phyloP scores from a whole-genome alignment of 768 basidiomycete species.

The Boletus fagicola region DNA sequence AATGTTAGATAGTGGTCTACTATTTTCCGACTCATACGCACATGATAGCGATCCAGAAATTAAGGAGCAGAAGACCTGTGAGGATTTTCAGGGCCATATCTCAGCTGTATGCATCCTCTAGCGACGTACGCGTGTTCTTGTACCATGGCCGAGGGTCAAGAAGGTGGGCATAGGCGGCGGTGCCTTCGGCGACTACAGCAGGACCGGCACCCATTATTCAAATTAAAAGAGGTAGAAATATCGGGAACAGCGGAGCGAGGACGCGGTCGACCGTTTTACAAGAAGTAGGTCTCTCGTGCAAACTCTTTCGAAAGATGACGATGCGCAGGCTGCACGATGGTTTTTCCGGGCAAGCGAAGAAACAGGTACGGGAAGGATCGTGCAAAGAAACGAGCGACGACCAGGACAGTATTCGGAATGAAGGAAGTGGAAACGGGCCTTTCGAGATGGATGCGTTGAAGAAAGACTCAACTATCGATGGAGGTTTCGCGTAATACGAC shows the following conservation, averaged over 20 bases:
- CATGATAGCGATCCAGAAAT: conserved; percentile 66
- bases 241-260: not conserved
- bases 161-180: conserved; percentile 47
- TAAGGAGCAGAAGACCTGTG: conserved; percentile 52
- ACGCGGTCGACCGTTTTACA: not conserved
- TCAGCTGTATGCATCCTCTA: not conserved
- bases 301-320: not conserved
- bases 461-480: not conserved
- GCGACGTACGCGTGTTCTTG: conserved; percentile 57
- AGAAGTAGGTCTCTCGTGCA: not conserved
- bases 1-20: not conserved
- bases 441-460: not conserved
- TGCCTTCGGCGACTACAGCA: conserved; percentile 33
- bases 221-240: not conserved
- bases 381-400: conserved; percentile 4
- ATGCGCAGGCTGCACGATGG: not conserved
- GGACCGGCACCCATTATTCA: conserved; percentile 57
- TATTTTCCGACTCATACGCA: conserved; percentile 28
- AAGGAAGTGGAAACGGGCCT: not conserved
- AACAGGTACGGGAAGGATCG: not conserved
- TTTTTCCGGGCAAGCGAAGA: not conserved
- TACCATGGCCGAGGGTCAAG: conserved; percentile 67
- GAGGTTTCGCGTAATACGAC: not conserved
- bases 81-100: not conserved
- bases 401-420: not conserved